Percentiles rank a stretch among this genome's conserved stretches.
Conservation (phyloP, 2,329 filamentous ascomycete genomes). For the Aureobasidium zeae region DNA sequence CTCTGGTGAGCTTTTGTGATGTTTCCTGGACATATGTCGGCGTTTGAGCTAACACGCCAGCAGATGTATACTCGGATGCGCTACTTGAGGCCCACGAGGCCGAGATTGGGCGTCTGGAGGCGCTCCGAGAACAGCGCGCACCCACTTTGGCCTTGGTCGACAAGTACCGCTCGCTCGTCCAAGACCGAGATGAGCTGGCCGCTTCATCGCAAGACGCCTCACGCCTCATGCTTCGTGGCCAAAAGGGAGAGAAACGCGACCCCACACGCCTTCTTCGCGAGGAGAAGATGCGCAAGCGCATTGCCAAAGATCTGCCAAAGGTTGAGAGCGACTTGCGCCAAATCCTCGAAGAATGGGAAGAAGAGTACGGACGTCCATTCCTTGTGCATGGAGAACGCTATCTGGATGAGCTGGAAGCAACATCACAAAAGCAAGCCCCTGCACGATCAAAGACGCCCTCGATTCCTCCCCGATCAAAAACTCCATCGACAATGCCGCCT, state of each 20-base stretch:
- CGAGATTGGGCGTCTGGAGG: conserved; percentile 74
- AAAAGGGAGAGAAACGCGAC: conserved; percentile 89
- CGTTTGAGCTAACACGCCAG: conserved; percentile 7
- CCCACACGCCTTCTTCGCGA: conserved; percentile 88
- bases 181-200: conserved; percentile 79
- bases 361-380: conserved; percentile 89
- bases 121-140: conserved; percentile 74
- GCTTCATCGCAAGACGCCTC: conserved; percentile 91
- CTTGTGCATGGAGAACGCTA: conserved; percentile 87
- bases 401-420: conserved; percentile 68
- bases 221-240: conserved; percentile 78
- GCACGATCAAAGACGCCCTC: conserved; percentile 64
- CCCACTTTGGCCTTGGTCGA: conserved; percentile 77
- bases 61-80: conserved; percentile 89
- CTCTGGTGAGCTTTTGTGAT: conserved; percentile 39
- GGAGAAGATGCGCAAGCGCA: conserved; percentile 97
- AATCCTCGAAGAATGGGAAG: conserved; percentile 77
- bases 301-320: conserved; percentile 91
- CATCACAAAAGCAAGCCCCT: conserved; percentile 35
- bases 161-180: conserved; percentile 68
- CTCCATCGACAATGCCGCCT: not conserved
- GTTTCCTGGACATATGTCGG: not conserved
- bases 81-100: conserved; percentile 89
- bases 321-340: conserved; percentile 75
- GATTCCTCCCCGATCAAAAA: conserved; percentile 16